Evolutionary conservation across 2,329 filamentous ascomycete genomes (phyloP).

Genomic region (Xylaria sp.): DNA sequence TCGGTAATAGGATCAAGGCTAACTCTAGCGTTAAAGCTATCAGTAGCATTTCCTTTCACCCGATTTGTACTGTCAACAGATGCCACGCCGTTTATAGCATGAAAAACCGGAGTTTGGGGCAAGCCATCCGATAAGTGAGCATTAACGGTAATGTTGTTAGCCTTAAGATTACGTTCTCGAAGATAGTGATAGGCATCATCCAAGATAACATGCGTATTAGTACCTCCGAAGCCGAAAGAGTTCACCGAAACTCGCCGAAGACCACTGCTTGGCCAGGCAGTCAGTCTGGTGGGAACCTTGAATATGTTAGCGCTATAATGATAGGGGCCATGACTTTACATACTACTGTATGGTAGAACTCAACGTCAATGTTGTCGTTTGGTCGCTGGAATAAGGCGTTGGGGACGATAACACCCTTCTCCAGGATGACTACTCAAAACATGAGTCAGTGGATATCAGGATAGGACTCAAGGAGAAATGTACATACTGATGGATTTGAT

Average conservation of each 20-base stretch:
- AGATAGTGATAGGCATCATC: constrained; percentile 44
- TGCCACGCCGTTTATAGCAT: neutral
- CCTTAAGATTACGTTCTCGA: constrained; percentile 28
- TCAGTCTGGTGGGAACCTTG: constrained; percentile 40
- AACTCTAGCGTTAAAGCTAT: neutral
- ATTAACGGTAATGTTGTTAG: constrained; percentile 37
- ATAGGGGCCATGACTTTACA: neutral
- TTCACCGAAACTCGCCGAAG: constrained; percentile 47
- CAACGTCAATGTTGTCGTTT: constrained; percentile 43
- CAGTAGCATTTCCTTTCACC: neutral
- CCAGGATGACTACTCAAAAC: constrained; percentile 43
- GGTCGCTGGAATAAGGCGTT: constrained; percentile 44
- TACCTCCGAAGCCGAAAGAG: constrained; percentile 46
- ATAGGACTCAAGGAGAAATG: neutral
- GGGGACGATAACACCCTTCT: constrained; percentile 47
- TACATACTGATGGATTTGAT: constrained; percentile 47
- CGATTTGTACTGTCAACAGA: neutral
- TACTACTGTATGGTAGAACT: constrained; percentile 43
- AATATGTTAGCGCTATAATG: constrained; percentile 21
- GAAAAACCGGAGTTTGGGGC: neutral
- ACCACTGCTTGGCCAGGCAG: constrained; percentile 49
- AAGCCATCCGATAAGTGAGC: constrained; percentile 6
- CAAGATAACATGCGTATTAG: constrained; percentile 43
- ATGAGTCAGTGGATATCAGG: neutral
- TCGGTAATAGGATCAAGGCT: constrained; percentile 37